Evolutionary conservation across 257 asterid species (phyloP).

Genomic region (Capsicum baccatum): DNA sequence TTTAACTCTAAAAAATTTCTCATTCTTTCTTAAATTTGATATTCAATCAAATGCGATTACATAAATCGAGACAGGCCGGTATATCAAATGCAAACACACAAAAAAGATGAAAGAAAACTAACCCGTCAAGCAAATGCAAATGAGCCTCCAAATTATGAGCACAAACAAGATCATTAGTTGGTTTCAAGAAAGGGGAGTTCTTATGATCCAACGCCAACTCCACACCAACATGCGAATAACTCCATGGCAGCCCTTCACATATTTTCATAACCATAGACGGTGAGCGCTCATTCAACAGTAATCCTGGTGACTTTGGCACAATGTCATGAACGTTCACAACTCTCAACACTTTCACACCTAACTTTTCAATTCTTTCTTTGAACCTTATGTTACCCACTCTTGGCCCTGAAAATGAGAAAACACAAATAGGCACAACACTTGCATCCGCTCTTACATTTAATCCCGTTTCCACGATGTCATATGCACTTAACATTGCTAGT

Average conservation of each 20-base stretch:
- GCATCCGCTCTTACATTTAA: slow-evolving; percentile 24
- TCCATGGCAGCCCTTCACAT: slow-evolving; percentile 54
- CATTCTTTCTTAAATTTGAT: too few relatives aligned
- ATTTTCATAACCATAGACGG: slow-evolving; percentile 38
- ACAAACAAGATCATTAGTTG: slow-evolving; percentile 37
- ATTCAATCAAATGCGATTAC: too few relatives aligned
- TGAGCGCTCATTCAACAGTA: slow-evolving; percentile 45
- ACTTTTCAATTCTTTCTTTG: slow-evolving; percentile 41
- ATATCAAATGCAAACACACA: too few relatives aligned
- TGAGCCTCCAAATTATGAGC: slow-evolving; percentile 65
- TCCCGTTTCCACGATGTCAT: slow-evolving; percentile 51
- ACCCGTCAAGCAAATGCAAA: slow-evolving; percentile 69
- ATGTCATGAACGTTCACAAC: slow-evolving; percentile 57
- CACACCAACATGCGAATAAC: slow-evolving; percentile 60
- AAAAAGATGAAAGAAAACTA: background rate
- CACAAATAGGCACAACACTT: slow-evolving; percentile 41
- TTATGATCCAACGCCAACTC: slow-evolving; percentile 54
- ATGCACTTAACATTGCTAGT: slow-evolving; percentile 46
- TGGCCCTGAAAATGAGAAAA: slow-evolving; percentile 56
- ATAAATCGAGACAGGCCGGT: background rate
- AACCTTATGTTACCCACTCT: slow-evolving; percentile 62
- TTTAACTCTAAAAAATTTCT: too few relatives aligned
- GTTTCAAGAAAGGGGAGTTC: slow-evolving; percentile 53
- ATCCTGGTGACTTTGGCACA: slow-evolving; percentile 58
- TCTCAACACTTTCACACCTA: slow-evolving; percentile 56